Evolutionary conservation across 2,329 filamentous ascomycete genomes (phyloP).

Genomic region (Xylaria sp.): DNA sequence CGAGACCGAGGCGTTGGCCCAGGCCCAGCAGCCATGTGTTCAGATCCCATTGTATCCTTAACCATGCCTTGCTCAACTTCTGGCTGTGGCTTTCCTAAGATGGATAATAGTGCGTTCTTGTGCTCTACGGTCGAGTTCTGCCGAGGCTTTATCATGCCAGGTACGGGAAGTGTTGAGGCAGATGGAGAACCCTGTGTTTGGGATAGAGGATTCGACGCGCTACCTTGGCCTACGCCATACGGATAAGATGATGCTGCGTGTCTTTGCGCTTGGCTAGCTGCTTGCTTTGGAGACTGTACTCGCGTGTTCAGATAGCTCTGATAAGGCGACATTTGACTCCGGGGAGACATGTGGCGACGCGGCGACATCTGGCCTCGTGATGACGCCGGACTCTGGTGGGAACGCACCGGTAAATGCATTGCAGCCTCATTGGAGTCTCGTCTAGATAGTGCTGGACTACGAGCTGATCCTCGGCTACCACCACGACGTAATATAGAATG

Average conservation of each 20-base stretch:
- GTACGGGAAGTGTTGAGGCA: slow-evolving; percentile 46
- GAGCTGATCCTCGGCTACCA: slow-evolving; percentile 40
- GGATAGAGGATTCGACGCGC: slow-evolving; percentile 42
- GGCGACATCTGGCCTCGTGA: slow-evolving; percentile 40
- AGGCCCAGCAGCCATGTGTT: slow-evolving; percentile 38
- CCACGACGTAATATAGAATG: slow-evolving; percentile 54
- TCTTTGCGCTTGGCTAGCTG: slow-evolving; percentile 35
- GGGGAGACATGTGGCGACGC: slow-evolving; percentile 28
- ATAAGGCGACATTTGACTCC: slow-evolving; percentile 40
- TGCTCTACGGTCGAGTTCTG: slow-evolving; percentile 56
- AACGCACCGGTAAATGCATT: slow-evolving; percentile 36
- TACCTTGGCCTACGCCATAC: slow-evolving; percentile 39
- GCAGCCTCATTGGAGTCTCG: slow-evolving; percentile 35
- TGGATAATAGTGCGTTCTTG: slow-evolving; percentile 64
- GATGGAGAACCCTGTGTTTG: slow-evolving; percentile 46
- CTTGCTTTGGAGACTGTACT: slow-evolving; percentile 38
- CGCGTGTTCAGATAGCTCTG: slow-evolving; percentile 37
- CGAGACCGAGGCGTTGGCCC: slow-evolving; percentile 51
- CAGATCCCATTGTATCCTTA: slow-evolving; percentile 46
- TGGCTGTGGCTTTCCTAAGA: slow-evolving; percentile 66
- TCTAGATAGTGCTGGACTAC: slow-evolving; percentile 36
- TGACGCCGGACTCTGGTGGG: slow-evolving; percentile 39
- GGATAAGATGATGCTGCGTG: slow-evolving; percentile 41
- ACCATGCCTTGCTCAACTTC: slow-evolving; percentile 46
- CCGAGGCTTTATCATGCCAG: slow-evolving; percentile 48